Percentiles rank a stretch among this genome's conserved stretches.
These are phyloP conservation scores for Brettanomyces anomalus DNA, from an alignment of 805 yeast species.

Conservation along the genomic window DNA sequence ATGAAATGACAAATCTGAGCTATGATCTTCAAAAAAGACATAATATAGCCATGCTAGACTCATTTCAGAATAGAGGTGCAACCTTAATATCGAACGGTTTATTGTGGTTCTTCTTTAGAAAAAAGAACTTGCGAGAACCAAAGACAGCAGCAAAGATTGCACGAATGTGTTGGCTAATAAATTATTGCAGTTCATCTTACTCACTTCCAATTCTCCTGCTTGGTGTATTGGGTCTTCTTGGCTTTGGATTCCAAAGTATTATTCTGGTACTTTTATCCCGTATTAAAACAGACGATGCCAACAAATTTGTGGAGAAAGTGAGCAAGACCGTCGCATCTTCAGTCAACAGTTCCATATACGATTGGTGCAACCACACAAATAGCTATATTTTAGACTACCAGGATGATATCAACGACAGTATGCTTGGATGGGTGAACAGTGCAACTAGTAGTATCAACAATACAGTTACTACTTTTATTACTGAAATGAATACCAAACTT, in stretches of 20 bases:
- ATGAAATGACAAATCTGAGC: constrained; percentile 4
- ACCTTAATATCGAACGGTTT: constrained; percentile 12
- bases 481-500: constrained; percentile 50
- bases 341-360: constrained; percentile 25
- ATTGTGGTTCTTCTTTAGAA: constrained; percentile 8
- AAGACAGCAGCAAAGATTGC: too few relatives aligned
- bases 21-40: neutral
- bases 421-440: constrained; percentile 57
- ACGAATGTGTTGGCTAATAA: constrained; percentile 33
- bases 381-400: constrained; percentile 40
- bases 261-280: constrained; percentile 26
- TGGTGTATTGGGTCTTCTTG: constrained; percentile 47
- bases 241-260: constrained; percentile 45
- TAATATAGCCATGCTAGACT: constrained; percentile 19
- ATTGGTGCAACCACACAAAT: constrained; percentile 55
- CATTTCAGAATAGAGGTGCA: constrained; percentile 17
- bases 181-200: constrained; percentile 44
- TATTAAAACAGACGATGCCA: constrained; percentile 7
- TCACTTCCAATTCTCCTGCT: constrained; percentile 42
- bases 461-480: constrained; percentile 51
- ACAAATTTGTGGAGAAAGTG: constrained; percentile 3
- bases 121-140: constrained; percentile 8
- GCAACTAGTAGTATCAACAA: constrained; percentile 50
- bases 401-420: constrained; percentile 43
- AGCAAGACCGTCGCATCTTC: neutral